Conservation (phyloP, 108 stramenopile species). For the Aurantiochytrium sp. region DNA sequence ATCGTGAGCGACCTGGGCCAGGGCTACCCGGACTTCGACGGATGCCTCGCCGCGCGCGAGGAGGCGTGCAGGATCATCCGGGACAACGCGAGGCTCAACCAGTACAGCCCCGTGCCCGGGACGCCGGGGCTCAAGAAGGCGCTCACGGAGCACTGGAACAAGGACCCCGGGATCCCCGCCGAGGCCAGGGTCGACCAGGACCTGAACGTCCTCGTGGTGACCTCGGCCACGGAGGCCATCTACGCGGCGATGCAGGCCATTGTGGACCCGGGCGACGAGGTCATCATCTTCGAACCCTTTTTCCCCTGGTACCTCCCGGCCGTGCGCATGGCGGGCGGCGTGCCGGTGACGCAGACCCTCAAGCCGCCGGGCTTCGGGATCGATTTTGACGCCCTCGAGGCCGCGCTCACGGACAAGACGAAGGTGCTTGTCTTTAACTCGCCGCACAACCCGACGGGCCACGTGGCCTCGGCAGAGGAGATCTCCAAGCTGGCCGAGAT, state of each 20-base stretch:
- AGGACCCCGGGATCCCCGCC: not conserved
- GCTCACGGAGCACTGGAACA: not conserved
- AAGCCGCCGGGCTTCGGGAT: conserved; percentile 71
- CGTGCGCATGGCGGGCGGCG: conserved; percentile 77
- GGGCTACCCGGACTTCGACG: conserved; percentile 21
- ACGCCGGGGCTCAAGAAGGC: not conserved
- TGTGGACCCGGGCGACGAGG: conserved; percentile 82
- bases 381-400: conserved; percentile 63
- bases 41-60: not conserved
- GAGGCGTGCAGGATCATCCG: not conserved
- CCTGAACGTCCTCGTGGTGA: conserved; percentile 79
- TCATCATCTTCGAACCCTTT: conserved; percentile 91
- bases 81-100: not conserved
- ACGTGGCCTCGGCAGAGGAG: conserved; percentile 76
- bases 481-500: conserved; percentile 76
- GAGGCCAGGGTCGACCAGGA: not conserved
- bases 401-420: conserved; percentile 71
- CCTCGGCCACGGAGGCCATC: conserved; percentile 86
- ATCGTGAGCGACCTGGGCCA: not conserved
- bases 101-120: conserved; percentile 19
- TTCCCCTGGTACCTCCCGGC: conserved; percentile 87
- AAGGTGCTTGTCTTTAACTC: conserved; percentile 87
- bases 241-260: conserved; percentile 79
- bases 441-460: conserved; percentile 92
- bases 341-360: conserved; percentile 70